Evolutionary conservation across 2,329 filamentous ascomycete genomes (phyloP).

Genomic region (Trichoderma sp.): DNA sequence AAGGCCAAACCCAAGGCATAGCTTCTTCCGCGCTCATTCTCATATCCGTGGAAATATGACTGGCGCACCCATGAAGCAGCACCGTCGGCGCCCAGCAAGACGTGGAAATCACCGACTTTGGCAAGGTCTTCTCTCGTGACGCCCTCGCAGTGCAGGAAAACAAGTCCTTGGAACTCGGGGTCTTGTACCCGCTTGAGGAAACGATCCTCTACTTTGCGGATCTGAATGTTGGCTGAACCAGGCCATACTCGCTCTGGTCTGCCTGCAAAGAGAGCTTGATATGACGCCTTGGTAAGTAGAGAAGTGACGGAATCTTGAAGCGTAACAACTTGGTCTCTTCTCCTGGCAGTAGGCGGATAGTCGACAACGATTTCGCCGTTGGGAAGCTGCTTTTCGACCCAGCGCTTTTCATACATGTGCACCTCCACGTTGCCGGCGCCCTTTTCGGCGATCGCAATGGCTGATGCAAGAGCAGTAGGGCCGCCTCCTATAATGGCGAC

Average conservation of each 20-base stretch:
- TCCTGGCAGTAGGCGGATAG: constrained; percentile 39
- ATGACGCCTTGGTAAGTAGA: constrained; percentile 37
- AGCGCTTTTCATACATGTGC: constrained; percentile 44
- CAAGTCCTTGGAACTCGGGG: constrained; percentile 38
- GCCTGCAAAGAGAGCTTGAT: constrained; percentile 40
- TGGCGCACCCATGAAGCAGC: constrained; percentile 44
- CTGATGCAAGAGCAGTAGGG: constrained; percentile 40
- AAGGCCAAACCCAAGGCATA: constrained; percentile 44
- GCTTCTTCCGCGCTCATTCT: constrained; percentile 41
- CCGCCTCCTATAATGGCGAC: constrained; percentile 42
- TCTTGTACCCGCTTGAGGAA: constrained; percentile 43
- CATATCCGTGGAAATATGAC: constrained; percentile 42
- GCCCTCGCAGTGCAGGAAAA: constrained; percentile 41
- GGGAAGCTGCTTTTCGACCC: constrained; percentile 34
- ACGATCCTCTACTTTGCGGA: constrained; percentile 45
- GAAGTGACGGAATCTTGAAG: constrained; percentile 43
- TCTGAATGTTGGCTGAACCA: constrained; percentile 44
- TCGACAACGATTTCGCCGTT: constrained; percentile 34
- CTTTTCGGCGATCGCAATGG: constrained; percentile 43
- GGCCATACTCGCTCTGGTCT: constrained; percentile 44
- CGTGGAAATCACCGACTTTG: constrained; percentile 43
- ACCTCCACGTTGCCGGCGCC: constrained; percentile 40
- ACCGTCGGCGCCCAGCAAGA: constrained; percentile 43
- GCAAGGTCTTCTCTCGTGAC: constrained; percentile 38
- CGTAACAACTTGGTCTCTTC: constrained; percentile 44